Conservation (phyloP, 1,284 basidiomycete species). For the Puccinia triticina region DNA sequence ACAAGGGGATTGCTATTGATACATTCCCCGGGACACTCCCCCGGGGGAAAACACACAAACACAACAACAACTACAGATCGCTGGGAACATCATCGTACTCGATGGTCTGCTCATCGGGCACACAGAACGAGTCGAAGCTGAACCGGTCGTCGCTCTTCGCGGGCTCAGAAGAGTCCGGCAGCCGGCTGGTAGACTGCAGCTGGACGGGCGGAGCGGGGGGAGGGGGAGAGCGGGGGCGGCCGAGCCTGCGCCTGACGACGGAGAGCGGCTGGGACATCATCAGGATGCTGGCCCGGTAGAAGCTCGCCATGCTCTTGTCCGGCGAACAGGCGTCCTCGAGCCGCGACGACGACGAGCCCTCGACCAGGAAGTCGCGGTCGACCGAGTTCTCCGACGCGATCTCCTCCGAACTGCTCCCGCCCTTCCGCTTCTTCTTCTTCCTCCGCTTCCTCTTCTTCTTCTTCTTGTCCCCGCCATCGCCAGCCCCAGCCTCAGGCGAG, state of each 20-base stretch:
- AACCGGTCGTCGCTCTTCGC: slow-evolving; percentile 7
- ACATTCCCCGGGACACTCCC: too few relatives aligned
- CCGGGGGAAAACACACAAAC: neutral
- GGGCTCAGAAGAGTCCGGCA: neutral
- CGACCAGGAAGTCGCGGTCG: slow-evolving; percentile 36
- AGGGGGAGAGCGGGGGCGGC: neutral
- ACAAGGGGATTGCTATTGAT: too few relatives aligned
- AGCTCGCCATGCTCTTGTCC: slow-evolving; percentile 33
- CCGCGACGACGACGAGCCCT: slow-evolving; percentile 3
- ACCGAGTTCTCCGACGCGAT: slow-evolving; percentile 46
- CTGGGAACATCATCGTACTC: slow-evolving; percentile 33
- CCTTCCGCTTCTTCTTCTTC: neutral
- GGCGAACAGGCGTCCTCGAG: neutral
- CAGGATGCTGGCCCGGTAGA: slow-evolving; percentile 43
- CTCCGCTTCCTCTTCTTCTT: neutral
- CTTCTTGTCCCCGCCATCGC: neutral
- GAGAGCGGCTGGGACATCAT: slow-evolving; percentile 37
- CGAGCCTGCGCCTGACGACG: neutral
- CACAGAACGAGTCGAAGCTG: slow-evolving; percentile 46
- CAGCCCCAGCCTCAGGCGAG: neutral
- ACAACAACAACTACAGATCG: neutral
- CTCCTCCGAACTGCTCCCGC: slow-evolving; percentile 13
- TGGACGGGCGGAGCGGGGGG: neutral
- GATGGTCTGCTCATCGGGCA: slow-evolving; percentile 44
- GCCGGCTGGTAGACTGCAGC: neutral